Percentiles rank a stretch among this genome's conserved stretches.
phyloP scores from a whole-genome alignment of 768 basidiomycete genomes.

The Lactifluus piperatus region DNA sequence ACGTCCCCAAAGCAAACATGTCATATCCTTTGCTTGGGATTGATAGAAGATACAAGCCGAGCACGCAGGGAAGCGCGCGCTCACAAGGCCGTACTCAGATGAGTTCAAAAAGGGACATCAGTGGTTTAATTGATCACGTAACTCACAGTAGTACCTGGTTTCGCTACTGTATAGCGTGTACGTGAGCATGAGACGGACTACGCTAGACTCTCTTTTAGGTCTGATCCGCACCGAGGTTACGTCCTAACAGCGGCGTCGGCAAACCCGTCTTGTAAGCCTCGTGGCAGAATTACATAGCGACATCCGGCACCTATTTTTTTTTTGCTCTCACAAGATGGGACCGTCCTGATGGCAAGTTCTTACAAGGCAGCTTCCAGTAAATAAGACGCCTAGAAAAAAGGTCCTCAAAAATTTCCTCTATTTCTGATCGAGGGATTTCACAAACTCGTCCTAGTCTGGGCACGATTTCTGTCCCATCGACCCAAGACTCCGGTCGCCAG shows the following conservation, averaged over 20 bases:
- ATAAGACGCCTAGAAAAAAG: not conserved
- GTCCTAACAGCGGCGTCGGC: not conserved
- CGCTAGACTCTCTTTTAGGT: not conserved
- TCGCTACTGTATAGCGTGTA: not conserved
- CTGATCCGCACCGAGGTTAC: too few relatives aligned
- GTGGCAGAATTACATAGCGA: not conserved
- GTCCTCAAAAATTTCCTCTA: not conserved
- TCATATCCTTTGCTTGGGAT: slow-evolving; percentile 22
- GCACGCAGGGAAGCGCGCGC: slow-evolving; percentile 6
- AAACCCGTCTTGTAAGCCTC: not conserved
- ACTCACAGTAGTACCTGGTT: too few relatives aligned
- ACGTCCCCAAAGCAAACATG: slow-evolving; percentile 73
- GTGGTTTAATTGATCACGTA: slow-evolving; percentile 17
- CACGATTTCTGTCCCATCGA: too few relatives aligned
- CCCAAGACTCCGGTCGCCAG: too few relatives aligned
- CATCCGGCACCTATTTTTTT: not conserved
- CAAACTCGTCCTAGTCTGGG: too few relatives aligned
- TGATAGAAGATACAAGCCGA: not conserved
- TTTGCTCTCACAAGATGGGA: not conserved
- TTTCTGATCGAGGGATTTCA: not conserved
- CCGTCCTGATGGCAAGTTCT: not conserved
- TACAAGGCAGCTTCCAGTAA: not conserved
- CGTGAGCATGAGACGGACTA: not conserved
- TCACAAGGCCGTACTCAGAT: slow-evolving; percentile 16
- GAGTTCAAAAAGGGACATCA: slow-evolving; percentile 19